Evolutionary conservation across 495 filamentous ascomycete species (phyloP).

Genomic region (Rostrohypoxylon terebratum): DNA sequence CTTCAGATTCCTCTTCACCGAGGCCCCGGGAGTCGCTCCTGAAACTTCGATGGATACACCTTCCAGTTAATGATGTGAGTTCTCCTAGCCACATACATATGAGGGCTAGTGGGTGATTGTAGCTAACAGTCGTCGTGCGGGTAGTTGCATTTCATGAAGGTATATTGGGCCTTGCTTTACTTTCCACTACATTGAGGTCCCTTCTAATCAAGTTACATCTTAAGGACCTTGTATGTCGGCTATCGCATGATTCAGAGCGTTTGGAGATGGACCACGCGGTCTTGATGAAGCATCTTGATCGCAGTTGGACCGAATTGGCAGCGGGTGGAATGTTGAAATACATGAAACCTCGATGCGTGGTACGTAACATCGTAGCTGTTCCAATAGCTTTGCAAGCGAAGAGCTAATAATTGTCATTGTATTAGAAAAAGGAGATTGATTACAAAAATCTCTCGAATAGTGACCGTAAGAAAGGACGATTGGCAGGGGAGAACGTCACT

Average conservation of each 20-base stretch:
- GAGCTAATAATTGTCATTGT: no score
- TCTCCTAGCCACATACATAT: background rate
- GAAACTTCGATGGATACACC: constrained; percentile 34
- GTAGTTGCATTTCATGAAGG: constrained; percentile 25
- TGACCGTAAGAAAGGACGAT: background rate
- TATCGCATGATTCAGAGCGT: constrained; percentile 20
- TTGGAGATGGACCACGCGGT: constrained; percentile 4
- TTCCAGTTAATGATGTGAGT: constrained; percentile 28
- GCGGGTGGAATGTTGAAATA: constrained; percentile 24
- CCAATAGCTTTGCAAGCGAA: no score
- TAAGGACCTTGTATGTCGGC: constrained; percentile 21
- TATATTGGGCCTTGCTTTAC: no score
- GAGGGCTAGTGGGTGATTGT: background rate
- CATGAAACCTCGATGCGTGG: constrained; percentile 25
- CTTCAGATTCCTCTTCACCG: no score
- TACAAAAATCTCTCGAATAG: background rate
- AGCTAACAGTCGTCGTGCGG: background rate
- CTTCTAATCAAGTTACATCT: no score
- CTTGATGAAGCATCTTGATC: constrained; percentile 32
- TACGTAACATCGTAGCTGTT: constrained; percentile 7
- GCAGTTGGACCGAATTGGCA: constrained; percentile 28
- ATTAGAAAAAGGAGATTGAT: constrained; percentile 6
- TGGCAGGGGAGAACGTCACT: background rate
- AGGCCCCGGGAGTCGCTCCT: no score
- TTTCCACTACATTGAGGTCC: no score